Evolutionary conservation across 1,284 basidiomycete species (phyloP), one percentile per base, ranked within the genome.

Genomic region (Termitomyces sp.): DNA sequence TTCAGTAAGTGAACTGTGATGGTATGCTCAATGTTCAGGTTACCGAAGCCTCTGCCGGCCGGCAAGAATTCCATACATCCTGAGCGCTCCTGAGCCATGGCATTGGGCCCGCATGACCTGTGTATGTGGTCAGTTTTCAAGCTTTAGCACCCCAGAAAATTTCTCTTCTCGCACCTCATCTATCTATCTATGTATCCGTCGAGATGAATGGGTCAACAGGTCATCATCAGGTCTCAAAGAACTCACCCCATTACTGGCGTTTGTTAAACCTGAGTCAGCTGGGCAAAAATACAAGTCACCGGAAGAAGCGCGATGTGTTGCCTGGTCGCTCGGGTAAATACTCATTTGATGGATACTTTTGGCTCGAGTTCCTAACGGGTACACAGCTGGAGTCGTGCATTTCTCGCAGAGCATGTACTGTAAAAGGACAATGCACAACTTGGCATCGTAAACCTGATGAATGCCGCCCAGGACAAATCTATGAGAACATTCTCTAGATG

Each of bases 121-220:
- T 19, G 2, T 30, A 30, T 30, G 28, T 30, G 28, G 9, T 8
- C 9, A 19, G 11, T 14, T 10, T 38, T 39, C 34, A 35, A 40
- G 24, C 28, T 11, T n/a, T 16, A 42, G 18, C 33, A 42, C 45
- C 50, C 45, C 39, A 52, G 31, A 52, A 47, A 42, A 26, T 41
- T 46, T 45, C 13, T 26, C 18, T 21, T 16, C 16, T 9, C 18
- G 5, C 14, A 2, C 18, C 28, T 39, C 5, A 33, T 33, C 30
- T 16, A 40, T 49, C 3, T 5, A 33, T 30, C 6, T n/a, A 33
- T 21, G 3, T 10, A 10, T 26, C 21, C 2, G 21, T 24, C 24
- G n/a, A 35, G 45, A 46, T 37, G 16, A 24, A 21, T 7, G 33
- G 6, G 14, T 44, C 19, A 16, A 35, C 34, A 24, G 18, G 24